Evolutionary conservation across 2,329 filamentous ascomycete species (phyloP), one percentile per base, ranked within the genome.

Genomic region (Cucurbitaria berberidis): DNA sequence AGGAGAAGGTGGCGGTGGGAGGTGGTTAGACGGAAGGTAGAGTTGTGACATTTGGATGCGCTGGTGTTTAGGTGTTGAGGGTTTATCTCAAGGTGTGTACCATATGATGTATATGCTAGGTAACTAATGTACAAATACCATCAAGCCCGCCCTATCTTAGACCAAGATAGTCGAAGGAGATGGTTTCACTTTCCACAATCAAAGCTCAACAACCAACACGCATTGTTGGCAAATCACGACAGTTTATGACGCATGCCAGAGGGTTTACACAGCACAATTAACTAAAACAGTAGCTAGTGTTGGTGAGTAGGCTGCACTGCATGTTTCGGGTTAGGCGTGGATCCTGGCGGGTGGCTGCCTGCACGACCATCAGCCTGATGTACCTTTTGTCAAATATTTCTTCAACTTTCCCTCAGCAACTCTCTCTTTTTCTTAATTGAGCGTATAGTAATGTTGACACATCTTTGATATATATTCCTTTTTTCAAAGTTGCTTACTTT

Each of bases 21-120:
- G 76, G 54, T 78, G 76, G 75, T 63, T 40, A n/a, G 51, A 60
- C 29, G 44, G 36, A 22, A 45, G 46, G 41, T 61, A 49, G 21
- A 39, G 35, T 38, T 30, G 15, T 38, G 16, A 19, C 11, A n/a
- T 18, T 27, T 24, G 4, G 21, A 39, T 13, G 10, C 19, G 9
- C 21, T 39, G 13, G 36, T 6, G 19, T 24, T 24, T 39, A 4
- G 36, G 18, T 7, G 19, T 38, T 46, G 11, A 10, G 13, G 44
- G 35, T 16, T 27, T 5, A 18, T 19, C 19, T 18, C 5, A 34
- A 19, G 21, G 34, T 46, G 19, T 46, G 44, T 46, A 39, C 9
- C 13, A 34, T 40, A 47, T n/a, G 21, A 26, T 29, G 5, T 39
- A 11, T 22, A 39, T 21, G 36, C 19, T 15, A 21, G 22, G 19